These are phyloP conservation scores for Sphagnum contortum DNA, from an alignment of 225 moss, liverwort and hornwort species.

Conservation along the genomic window DNA sequence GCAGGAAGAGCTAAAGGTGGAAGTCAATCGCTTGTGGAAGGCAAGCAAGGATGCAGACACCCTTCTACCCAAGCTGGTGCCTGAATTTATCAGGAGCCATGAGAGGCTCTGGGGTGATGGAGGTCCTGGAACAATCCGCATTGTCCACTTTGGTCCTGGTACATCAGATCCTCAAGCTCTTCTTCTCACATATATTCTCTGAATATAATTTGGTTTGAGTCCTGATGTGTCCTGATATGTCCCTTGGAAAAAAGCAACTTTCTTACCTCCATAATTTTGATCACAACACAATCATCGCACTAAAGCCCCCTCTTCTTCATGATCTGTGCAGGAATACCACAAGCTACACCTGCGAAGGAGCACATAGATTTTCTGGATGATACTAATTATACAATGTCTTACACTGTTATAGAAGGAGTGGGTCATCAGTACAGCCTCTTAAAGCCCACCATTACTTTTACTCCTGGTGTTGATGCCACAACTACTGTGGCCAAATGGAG, in stretches of 20 bases:
- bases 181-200: neutral
- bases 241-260: no score
- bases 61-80: slow-evolving; percentile 8
- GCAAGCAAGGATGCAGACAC: slow-evolving; percentile 6
- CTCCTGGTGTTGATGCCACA: neutral
- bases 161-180: neutral
- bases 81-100: slow-evolving; percentile 5
- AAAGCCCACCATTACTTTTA: slow-evolving; percentile 6
- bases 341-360: slow-evolving; percentile 5
- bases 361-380: slow-evolving; percentile 7
- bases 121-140: slow-evolving; percentile 6
- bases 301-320: no score
- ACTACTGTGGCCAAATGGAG: slow-evolving; percentile 5
- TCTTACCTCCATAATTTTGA: no score
- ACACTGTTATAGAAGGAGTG: slow-evolving; percentile 4
- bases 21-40: slow-evolving; percentile 4
- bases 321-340: neutral
- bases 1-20: slow-evolving; percentile 7
- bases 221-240: no score
- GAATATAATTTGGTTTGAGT: no score
- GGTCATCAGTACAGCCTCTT: slow-evolving; percentile 6
- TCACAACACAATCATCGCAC: no score
- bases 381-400: neutral
- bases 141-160: slow-evolving; percentile 5
- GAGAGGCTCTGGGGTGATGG: slow-evolving; percentile 6